Conservation (phyloP, 805 yeast species). For the Suhomyces tanzawaensis region DNA sequence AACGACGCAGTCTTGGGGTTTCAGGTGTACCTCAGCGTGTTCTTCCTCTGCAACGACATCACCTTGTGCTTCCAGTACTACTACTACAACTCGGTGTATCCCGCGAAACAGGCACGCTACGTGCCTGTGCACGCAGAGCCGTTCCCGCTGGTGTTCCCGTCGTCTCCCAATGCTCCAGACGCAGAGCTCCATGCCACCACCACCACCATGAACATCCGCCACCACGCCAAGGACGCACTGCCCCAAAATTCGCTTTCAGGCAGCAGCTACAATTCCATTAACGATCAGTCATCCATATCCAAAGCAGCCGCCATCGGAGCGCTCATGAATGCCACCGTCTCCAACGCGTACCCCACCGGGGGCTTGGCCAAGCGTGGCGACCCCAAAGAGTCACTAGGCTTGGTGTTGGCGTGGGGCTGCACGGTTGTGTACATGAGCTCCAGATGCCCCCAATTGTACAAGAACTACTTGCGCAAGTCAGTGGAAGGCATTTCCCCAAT, state of each 20-base stretch:
- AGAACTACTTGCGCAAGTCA: slow-evolving; percentile 74
- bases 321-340: slow-evolving; percentile 12
- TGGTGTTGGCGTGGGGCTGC: slow-evolving; percentile 70
- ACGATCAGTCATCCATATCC: slow-evolving; percentile 3
- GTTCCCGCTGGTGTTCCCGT: neutral
- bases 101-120: slow-evolving; percentile 13
- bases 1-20: slow-evolving; percentile 37
- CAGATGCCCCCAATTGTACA: slow-evolving; percentile 79
- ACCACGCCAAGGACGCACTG: slow-evolving; percentile 1
- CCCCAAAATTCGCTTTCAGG: slow-evolving; percentile 6
- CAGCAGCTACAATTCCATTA: slow-evolving; percentile 14
- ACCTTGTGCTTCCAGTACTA: slow-evolving; percentile 41
- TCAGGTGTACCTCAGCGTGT: slow-evolving; percentile 39
- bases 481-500: slow-evolving; percentile 84
- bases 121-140: slow-evolving; percentile 1
- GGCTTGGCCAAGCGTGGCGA: neutral
- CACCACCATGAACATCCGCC: slow-evolving; percentile 13
- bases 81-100: slow-evolving; percentile 40
- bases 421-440: slow-evolving; percentile 73
- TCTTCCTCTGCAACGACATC: slow-evolving; percentile 39
- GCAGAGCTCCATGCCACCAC: slow-evolving; percentile 3
- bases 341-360: slow-evolving; percentile 11
- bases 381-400: slow-evolving; percentile 8
- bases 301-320: slow-evolving; percentile 12
- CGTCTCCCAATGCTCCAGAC: neutral